A percentile compares a stretch with the other conserved stretches of the same genome.
phyloP scores from a whole-genome alignment of 2,329 filamentous ascomycete genomes.

The Lizonia empirigonia region DNA sequence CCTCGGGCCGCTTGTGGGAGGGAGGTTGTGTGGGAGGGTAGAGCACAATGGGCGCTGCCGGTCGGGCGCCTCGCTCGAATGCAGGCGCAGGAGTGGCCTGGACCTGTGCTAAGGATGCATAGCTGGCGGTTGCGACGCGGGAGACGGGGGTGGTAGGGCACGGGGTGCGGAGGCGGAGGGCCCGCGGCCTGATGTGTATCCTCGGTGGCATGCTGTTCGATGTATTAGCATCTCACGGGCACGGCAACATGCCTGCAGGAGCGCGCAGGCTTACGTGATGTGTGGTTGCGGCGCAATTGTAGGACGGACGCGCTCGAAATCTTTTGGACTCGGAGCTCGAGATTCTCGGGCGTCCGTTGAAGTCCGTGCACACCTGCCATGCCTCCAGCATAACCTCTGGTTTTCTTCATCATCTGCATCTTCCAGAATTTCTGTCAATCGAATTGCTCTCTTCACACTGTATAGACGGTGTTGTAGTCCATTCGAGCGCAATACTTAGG shows the following conservation, averaged over 20 bases:
- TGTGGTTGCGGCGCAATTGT: conserved; percentile 35
- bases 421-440: background rate
- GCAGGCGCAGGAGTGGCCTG: conserved; percentile 60
- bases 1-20: conserved; percentile 82
- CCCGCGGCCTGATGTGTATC: conserved; percentile 44
- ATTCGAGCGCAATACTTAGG: too few relatives aligned
- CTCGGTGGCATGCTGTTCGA: conserved; percentile 44
- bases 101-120: conserved; percentile 58
- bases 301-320: conserved; percentile 31
- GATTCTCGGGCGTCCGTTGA: conserved; percentile 33
- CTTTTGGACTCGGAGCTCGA: conserved; percentile 30
- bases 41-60: conserved; percentile 54
- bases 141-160: conserved; percentile 36
- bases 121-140: conserved; percentile 45
- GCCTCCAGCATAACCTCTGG: conserved; percentile 16
- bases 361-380: conserved; percentile 31
- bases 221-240: conserved; percentile 6
- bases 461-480: too few relatives aligned
- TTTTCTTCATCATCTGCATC: conserved; percentile 12
- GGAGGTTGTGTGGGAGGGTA: conserved; percentile 76
- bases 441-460: too few relatives aligned
- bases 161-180: conserved; percentile 35
- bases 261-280: conserved; percentile 30
- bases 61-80: conserved; percentile 55
- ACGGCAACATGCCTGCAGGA: background rate